Evolutionary conservation across 164 flowering plant genomes (phyloP), one percentile per base, ranked within the genome.

Genomic region (Paratinospora sagittata): DNA sequence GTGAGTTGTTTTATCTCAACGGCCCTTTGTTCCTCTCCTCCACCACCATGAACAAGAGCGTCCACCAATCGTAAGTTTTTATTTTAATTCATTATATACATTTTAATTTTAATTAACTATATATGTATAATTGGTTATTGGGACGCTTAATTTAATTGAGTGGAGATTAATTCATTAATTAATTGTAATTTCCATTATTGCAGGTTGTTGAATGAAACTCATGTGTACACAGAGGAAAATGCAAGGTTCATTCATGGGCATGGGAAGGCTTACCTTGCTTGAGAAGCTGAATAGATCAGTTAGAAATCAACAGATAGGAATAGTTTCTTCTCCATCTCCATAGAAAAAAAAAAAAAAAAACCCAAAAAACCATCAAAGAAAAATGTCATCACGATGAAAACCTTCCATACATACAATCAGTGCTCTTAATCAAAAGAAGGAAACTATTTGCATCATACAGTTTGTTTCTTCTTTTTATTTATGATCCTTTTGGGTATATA

Each of bases 161-260:
- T 52, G n/a, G n/a, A 19, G 58, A 21, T 55, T 55, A 19, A 43
- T 19, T 55, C 3, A 16, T 55, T 19, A 17, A 19, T 55, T n/a
- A 23, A 4, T 2, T 30, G 3, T 30, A 30, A 55, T 55, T 21
- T 19, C 61, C 24, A 55, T 36, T 52, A 24, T 55, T 69, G 60
- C 85, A 90, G 98, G 85, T 74, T 93, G 81, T 27, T 78, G 88
- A 87, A 91, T 63, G 97, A 91, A 75, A 91, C 85, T 21, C 95
- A 93, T 74, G 86, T 93, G 30, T 91, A 93, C 80, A 87, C 93
- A 0, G 97, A 93, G 78, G 98, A 89, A 9, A 73, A 77, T 76
- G 97, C 97, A 66, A 88, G 89, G 72, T 91, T 88, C 73, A 82
- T 93, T 36, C 84, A 84, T 75, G 98, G 95, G 5, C 90, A 88